A percentile compares a stretch with the other conserved stretches of the same genome.
Evolutionary conservation across 495 filamentous ascomycete species (phyloP).

Genomic region (Hypoxylon trugodes): DNA sequence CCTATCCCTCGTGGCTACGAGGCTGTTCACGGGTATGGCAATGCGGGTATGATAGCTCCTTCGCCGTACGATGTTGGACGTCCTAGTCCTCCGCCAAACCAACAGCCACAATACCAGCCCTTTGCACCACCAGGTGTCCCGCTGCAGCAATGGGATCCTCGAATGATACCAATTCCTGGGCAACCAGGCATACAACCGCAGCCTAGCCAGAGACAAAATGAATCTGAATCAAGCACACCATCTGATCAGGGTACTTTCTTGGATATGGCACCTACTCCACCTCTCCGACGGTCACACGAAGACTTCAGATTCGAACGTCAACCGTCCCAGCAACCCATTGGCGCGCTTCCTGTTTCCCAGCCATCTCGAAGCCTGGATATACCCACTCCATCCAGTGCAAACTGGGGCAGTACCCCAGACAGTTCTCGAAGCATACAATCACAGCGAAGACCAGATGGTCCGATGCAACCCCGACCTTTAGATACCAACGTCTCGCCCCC

Average conservation of each 20-base stretch:
- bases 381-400: slow-evolving; percentile 28
- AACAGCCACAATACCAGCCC: slow-evolving; percentile 28
- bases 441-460: not conserved
- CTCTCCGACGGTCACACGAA: slow-evolving; percentile 8
- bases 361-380: slow-evolving; percentile 4
- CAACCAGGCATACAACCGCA: slow-evolving; percentile 5
- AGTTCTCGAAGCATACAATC: slow-evolving; percentile 16
- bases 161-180: slow-evolving; percentile 7
- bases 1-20: slow-evolving; percentile 58
- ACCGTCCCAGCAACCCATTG: not conserved
- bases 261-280: slow-evolving; percentile 35
- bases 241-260: slow-evolving; percentile 37
- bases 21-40: slow-evolving; percentile 56
- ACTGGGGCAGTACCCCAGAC: slow-evolving; percentile 36
- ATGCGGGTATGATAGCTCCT: slow-evolving; percentile 40
- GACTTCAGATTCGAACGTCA: slow-evolving; percentile 4
- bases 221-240: slow-evolving; percentile 19
- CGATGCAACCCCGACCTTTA: slow-evolving; percentile 12
- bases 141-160: slow-evolving; percentile 36
- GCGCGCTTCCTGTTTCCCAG: not conserved
- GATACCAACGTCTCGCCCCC: slow-evolving; percentile 29
- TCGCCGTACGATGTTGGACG: slow-evolving; percentile 49
- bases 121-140: slow-evolving; percentile 8
- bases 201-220: slow-evolving; percentile 12
- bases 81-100: slow-evolving; percentile 19